Conservation (phyloP, 768 basidiomycete genomes). For the Lactarius deliciosus region DNA sequence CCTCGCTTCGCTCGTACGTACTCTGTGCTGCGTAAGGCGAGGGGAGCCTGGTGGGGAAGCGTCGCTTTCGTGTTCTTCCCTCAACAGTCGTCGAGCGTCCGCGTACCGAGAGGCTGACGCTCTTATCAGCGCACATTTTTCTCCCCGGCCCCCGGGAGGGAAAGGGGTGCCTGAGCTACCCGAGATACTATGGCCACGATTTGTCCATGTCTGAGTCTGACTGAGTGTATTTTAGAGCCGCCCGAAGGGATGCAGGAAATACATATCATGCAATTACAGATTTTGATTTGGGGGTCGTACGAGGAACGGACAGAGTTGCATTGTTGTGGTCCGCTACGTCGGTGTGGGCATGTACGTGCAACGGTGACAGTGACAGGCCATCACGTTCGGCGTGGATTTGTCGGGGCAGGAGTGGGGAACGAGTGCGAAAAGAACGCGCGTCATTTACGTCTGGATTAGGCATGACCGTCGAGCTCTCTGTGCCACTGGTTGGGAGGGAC, state of each 20-base stretch:
- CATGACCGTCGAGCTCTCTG: conserved; percentile 2
- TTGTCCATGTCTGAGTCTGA: neutral
- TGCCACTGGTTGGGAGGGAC: conserved; percentile 3
- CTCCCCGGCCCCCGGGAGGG: neutral
- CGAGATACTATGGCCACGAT: neutral
- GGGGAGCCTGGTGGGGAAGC: neutral
- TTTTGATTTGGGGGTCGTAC: neutral
- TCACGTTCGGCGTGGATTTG: neutral
- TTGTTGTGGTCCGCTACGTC: conserved; percentile 1
- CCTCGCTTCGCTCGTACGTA: neutral
- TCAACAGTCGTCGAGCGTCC: neutral
- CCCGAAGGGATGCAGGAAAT: neutral
- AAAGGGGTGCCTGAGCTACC: neutral
- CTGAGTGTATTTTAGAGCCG: neutral
- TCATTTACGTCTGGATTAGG: neutral
- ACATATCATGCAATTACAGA: neutral
- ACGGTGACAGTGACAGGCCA: neutral
- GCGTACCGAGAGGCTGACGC: neutral
- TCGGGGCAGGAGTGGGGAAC: neutral
- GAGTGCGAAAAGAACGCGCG: neutral
- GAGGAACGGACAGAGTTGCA: neutral
- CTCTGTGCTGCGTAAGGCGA: neutral
- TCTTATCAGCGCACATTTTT: neutral
- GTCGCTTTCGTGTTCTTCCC: neutral
- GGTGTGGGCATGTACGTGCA: neutral